Percentiles rank a stretch among this genome's conserved stretches.
phyloP scores from a whole-genome alignment of 305 asterid species.

The Euphrasia arctica region DNA sequence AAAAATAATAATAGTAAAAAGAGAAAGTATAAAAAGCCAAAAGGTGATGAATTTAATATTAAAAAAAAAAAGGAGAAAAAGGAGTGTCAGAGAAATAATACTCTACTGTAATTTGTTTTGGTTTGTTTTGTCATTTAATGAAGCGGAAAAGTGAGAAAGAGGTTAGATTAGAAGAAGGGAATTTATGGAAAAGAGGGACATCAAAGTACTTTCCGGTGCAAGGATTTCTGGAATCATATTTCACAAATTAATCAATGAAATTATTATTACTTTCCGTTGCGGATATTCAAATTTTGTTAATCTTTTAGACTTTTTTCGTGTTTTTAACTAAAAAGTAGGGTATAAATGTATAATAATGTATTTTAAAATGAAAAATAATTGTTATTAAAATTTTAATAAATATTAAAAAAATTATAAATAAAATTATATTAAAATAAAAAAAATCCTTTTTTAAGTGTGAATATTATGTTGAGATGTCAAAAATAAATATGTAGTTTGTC shows the following conservation, averaged over 20 bases:
- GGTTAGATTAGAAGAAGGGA: conserved; percentile 30
- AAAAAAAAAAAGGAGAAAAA: conserved; percentile 4
- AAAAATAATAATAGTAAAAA: conserved; percentile 15
- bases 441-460: no score
- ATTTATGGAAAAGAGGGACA: conserved; percentile 61
- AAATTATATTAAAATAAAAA: no score
- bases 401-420: no score
- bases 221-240: conserved; percentile 42
- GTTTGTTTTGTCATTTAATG: conserved; percentile 35
- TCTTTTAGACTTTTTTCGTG: no score
- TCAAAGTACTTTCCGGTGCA: conserved; percentile 53
- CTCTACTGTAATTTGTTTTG: conserved; percentile 32
- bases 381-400: no score
- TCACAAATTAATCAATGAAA: background rate
- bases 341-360: no score
- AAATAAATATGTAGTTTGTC: no score
- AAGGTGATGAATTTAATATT: conserved; percentile 32
- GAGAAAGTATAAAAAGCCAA: conserved; percentile 27
- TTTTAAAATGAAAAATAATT: no score
- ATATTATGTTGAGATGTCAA: no score
- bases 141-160: conserved; percentile 24
- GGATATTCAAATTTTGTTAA: no score
- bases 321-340: no score
- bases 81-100: conserved; percentile 48
- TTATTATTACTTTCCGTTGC: no score